Percentiles rank a stretch among this genome's conserved stretches.
Conservation (phyloP, 176 grass and related monocot species). For the Saccharum officinarum region DNA sequence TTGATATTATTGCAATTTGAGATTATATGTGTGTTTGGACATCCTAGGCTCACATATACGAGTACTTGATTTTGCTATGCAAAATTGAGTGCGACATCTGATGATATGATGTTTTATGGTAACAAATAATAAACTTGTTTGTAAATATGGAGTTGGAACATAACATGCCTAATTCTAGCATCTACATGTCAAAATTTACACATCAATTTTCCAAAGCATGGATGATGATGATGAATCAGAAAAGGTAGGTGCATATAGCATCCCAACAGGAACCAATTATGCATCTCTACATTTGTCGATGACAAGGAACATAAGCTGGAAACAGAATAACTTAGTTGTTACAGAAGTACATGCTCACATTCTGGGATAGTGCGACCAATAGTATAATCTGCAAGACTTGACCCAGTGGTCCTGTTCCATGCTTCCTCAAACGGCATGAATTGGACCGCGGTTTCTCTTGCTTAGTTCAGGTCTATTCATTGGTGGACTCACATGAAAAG, state of each 20-base stretch:
- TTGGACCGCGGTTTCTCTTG: slow-evolving; percentile 67
- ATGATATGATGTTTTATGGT: background rate
- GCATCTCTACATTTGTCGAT: slow-evolving; percentile 35
- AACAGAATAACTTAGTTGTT: slow-evolving; percentile 36
- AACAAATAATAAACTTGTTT: background rate
- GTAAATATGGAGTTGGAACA: background rate
- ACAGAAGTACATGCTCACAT: slow-evolving; percentile 30
- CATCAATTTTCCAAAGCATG: slow-evolving; percentile 8
- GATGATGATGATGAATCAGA: background rate
- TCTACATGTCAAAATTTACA: background rate
- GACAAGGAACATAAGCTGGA: slow-evolving; percentile 20
- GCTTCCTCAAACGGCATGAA: slow-evolving; percentile 73
- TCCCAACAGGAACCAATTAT: slow-evolving; percentile 6
- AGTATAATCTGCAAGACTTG: slow-evolving; percentile 36
- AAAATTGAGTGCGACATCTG: no score
- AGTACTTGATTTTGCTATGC: no score
- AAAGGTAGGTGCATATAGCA: background rate
- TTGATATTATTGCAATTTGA: no score
- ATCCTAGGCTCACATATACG: no score
- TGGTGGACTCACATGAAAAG: slow-evolving; percentile 68
- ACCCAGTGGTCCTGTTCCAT: slow-evolving; percentile 16
- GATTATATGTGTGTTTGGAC: no score
- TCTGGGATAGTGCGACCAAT: slow-evolving; percentile 18
- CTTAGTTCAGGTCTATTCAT: slow-evolving; percentile 58
- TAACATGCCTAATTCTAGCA: background rate